Evolutionary conservation across 2,329 filamentous ascomycete species (phyloP).

Genomic region (Fusarium sp.): DNA sequence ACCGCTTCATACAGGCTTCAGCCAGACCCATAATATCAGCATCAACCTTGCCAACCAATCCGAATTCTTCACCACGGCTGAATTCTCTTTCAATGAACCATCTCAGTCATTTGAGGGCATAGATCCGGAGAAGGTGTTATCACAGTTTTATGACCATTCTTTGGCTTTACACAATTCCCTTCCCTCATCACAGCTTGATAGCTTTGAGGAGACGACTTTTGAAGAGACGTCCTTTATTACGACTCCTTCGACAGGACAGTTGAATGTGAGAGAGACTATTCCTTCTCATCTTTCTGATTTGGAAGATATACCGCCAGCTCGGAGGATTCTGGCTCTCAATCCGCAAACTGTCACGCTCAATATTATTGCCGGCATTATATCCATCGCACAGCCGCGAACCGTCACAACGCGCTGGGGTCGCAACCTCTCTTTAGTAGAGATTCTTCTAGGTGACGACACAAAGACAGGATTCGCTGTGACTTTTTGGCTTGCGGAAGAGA

Average conservation of each 20-base stretch:
- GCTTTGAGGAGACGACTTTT: constrained; percentile 43
- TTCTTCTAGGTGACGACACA: constrained; percentile 88
- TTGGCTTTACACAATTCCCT: constrained; percentile 76
- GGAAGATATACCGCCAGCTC: constrained; percentile 75
- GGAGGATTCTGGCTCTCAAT: constrained; percentile 72
- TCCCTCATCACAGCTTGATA: constrained; percentile 69
- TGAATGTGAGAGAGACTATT: constrained; percentile 40
- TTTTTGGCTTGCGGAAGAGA: constrained; percentile 76
- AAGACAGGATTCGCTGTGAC: constrained; percentile 83
- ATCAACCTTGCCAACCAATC: constrained; percentile 50
- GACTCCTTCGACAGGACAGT: constrained; percentile 50
- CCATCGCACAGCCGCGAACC: constrained; percentile 73
- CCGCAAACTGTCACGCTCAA: constrained; percentile 88
- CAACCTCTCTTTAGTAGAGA: constrained; percentile 76
- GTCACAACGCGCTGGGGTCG: constrained; percentile 75
- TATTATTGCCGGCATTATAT: constrained; percentile 83
- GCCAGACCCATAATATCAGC: constrained; percentile 60
- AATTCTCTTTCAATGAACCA: constrained; percentile 51
- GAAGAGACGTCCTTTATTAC: constrained; percentile 55
- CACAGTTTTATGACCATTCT: constrained; percentile 83
- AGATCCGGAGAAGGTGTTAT: constrained; percentile 58
- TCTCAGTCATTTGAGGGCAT: constrained; percentile 44
- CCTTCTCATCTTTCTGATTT: constrained; percentile 65
- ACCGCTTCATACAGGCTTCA: constrained; percentile 65
- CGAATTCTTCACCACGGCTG: constrained; percentile 63